Evolutionary conservation across 139 green algal species (phyloP).

Genomic region (Closterium sp.): DNA sequence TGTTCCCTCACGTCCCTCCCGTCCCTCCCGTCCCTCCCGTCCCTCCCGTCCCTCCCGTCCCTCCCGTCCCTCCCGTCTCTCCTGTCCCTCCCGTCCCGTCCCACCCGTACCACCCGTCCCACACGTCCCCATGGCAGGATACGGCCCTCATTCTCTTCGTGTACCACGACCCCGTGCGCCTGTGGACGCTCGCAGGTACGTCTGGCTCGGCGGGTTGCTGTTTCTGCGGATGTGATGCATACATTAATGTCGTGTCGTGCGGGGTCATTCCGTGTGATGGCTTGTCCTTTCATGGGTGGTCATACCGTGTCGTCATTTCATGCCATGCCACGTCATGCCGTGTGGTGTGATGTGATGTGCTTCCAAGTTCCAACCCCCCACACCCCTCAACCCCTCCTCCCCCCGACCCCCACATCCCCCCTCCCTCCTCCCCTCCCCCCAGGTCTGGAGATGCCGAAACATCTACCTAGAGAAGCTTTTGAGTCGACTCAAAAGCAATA

Average conservation of each 20-base stretch:
- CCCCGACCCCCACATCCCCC: too few relatives aligned
- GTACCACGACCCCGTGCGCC: neutral
- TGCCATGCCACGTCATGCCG: too few relatives aligned
- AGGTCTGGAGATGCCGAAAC: too few relatives aligned
- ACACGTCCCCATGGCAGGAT: neutral
- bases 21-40: too few relatives aligned
- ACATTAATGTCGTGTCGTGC: too few relatives aligned
- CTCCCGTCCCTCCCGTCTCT: neutral
- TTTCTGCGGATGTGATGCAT: neutral
- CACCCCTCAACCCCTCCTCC: too few relatives aligned
- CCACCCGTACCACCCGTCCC: neutral
- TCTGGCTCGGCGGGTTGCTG: neutral
- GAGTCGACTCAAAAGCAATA: too few relatives aligned
- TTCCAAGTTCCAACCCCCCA: neutral
- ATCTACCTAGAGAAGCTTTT: neutral
- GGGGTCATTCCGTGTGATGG: too few relatives aligned
- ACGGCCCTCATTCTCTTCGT: neutral
- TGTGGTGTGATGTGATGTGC: neutral
- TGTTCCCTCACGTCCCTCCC: too few relatives aligned
- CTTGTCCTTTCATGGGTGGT: too few relatives aligned
- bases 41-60: neutral
- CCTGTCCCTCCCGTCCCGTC: neutral
- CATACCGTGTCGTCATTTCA: too few relatives aligned
- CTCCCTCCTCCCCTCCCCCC: too few relatives aligned
- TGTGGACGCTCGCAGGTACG: neutral